These are phyloP conservation scores for Tetradesmus obliquus DNA, from an alignment of 139 green algal species.

Conservation along the genomic window DNA sequence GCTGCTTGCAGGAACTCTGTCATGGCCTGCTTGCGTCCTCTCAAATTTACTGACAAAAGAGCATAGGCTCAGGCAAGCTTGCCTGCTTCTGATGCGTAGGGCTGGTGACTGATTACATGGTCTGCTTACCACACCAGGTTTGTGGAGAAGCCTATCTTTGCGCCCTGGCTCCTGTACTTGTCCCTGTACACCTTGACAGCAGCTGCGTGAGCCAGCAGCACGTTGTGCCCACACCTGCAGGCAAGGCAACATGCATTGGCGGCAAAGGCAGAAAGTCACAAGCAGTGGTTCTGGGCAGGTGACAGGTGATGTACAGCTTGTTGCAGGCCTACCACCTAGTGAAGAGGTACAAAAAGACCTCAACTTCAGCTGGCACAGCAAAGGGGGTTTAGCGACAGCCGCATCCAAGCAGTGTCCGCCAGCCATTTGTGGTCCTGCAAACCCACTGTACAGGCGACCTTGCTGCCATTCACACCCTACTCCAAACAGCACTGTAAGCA, in stretches of 20 bases:
- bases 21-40: too few species aligned
- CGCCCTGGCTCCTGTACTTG: conserved; percentile 21
- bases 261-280: background rate
- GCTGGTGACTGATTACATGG: background rate
- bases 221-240: conserved; percentile 42
- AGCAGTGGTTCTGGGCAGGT: background rate
- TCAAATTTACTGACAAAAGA: too few species aligned
- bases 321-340: background rate
- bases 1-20: too few species aligned
- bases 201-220: conserved; percentile 49
- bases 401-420: too few species aligned
- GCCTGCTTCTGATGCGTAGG: too few species aligned
- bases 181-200: conserved; percentile 44
- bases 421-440: too few species aligned
- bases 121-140: conserved; percentile 41
- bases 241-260: too few species aligned
- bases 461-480: too few species aligned
- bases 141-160: conserved; percentile 42
- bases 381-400: too few species aligned
- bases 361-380: background rate
- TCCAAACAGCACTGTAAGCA: too few species aligned
- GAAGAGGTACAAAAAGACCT: background rate
- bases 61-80: too few species aligned
- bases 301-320: background rate
- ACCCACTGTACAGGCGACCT: too few species aligned